These are phyloP conservation scores for Solanum chilense DNA, from an alignment of 257 asterid genomes.

Conservation along the genomic window DNA sequence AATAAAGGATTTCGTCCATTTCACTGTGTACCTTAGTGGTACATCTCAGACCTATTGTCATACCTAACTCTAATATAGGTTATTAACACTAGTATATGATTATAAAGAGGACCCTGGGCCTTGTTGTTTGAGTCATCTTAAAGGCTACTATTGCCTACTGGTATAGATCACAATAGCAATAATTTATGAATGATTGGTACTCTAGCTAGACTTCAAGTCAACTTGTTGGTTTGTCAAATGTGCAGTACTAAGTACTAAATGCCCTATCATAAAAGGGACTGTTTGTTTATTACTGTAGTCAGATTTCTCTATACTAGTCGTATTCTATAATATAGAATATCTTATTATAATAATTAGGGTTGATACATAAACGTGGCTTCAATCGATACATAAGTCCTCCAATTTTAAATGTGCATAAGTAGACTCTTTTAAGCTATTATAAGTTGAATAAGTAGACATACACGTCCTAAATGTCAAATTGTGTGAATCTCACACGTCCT, in stretches of 20 bases:
- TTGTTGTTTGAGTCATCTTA: background rate
- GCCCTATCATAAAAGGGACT: background rate
- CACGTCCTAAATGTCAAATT: no score
- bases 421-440: no score
- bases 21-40: background rate
- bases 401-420: no score
- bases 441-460: background rate
- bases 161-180: background rate
- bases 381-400: fast-evolving
- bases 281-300: background rate
- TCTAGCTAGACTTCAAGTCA: background rate
- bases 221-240: background rate
- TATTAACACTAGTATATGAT: background rate
- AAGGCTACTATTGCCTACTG: background rate
- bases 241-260: background rate
- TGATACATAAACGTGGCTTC: no score
- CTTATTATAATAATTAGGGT: background rate
- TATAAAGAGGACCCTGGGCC: background rate
- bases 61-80: background rate
- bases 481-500: background rate
- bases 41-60: background rate
- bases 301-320: background rate
- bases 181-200: background rate
- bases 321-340: background rate
- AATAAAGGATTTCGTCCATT: background rate